phyloP scores from a whole-genome alignment of 1,284 basidiomycete genomes.

The Ceratobasidium sp. region DNA sequence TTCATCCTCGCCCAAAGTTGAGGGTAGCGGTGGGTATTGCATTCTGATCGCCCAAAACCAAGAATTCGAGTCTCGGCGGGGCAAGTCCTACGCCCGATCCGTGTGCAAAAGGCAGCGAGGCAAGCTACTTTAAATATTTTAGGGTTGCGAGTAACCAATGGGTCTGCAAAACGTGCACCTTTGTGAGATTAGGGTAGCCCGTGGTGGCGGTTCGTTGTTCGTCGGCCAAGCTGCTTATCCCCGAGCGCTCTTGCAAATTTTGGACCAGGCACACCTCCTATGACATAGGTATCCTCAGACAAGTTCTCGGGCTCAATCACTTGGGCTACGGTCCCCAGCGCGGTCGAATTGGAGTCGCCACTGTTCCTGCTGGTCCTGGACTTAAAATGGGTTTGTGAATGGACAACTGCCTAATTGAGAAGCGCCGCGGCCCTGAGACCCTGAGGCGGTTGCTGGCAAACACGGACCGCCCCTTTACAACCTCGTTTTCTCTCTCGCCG shows the following conservation, averaged over 20 bases:
- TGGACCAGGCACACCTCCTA: not conserved
- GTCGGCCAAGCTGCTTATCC: not conserved
- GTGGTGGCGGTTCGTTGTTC: not conserved
- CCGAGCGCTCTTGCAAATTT: not conserved
- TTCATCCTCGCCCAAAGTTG: not conserved
- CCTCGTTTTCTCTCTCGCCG: slow-evolving; percentile 25
- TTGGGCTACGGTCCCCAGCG: not conserved
- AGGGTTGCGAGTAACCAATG: not conserved
- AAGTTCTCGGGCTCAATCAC: no score
- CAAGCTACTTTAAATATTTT: not conserved
- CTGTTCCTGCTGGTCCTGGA: not conserved
- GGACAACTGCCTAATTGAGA: not conserved
- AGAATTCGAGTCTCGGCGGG: no score
- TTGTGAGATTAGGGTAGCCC: not conserved
- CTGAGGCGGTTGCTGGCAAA: slow-evolving; percentile 23
- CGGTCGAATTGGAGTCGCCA: no score
- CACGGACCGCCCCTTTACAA: slow-evolving; percentile 17
- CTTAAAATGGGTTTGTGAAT: not conserved
- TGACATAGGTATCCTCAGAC: no score
- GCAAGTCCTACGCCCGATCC: no score
- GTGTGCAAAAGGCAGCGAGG: not conserved
- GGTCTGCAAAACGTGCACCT: not conserved
- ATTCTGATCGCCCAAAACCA: no score
- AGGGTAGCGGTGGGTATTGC: no score
- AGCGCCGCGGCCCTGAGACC: slow-evolving; percentile 10